Base-by-base conservation (phyloP, 1,284 basidiomycete species). In the Sparassis latifolia region DNA sequence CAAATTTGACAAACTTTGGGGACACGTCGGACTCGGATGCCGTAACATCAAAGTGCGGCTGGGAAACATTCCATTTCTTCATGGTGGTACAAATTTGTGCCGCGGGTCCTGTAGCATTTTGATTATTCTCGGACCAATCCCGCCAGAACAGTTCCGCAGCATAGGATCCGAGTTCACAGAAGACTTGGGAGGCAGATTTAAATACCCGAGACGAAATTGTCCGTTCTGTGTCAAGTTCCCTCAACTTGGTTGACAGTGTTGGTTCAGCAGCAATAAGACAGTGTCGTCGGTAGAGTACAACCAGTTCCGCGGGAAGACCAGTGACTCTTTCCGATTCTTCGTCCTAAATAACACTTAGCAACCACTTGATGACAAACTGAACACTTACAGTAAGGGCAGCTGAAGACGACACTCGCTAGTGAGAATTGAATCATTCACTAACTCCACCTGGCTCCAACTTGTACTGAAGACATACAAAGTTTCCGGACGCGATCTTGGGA, bases 91-190 rank as follows among this genome's bases (percentile, higher is more conserved):
- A 20, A 20, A 20, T 20, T 20, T 20, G 20, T 20, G 20, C 20
- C 20, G 20, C 20, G 20, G 20, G 20, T 20, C 20, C 20, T 20
- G 20, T 20, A 20, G 20, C 20, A 20, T 20, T 20, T 20, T 20
- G 20, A 20, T 20, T 20, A 20, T 20, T 20, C 20, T 20, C 20
- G 20, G 20, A 20, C 20, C 20, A 20, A 20, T 72, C 72, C 54
- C 78, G 73, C 84, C 83, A 88, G 48, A 82, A 69, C 39, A 85
- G 66, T 58, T 87, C 82, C 42, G 78, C 74, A 45, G 81, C 84
- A 55, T 79, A 86, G 31, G 73, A 56, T 5, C 86, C 86, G 40
- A 88, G 60, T 58, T 84, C 77, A 29, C 64, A 58, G 35, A 77
- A 62, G 27, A 73, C 72, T 53, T 68, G 63, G 33, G 69, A 70